A percentile compares a stretch with the other conserved stretches of the same genome.
Conservation (phyloP, 768 basidiomycete genomes). For the Pleurotus ostreatus region DNA sequence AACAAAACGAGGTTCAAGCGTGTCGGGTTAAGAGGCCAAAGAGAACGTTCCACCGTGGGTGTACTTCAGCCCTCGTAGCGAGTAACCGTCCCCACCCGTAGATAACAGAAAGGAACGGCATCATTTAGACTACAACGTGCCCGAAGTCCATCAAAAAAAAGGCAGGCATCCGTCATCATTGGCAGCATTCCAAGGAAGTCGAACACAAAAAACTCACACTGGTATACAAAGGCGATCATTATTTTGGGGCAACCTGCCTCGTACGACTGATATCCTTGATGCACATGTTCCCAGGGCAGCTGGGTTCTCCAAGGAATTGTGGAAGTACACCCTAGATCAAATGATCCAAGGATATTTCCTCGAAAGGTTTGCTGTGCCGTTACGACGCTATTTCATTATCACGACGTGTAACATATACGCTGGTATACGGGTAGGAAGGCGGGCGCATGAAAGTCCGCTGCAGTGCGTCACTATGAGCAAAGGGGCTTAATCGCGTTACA, state of each 20-base stretch:
- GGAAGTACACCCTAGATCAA: constrained; percentile 5
- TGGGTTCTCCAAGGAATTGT: constrained; percentile 6
- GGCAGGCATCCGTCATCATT: background rate
- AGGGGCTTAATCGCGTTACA: background rate
- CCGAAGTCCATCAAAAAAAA: background rate
- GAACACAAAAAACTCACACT: background rate
- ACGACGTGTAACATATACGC: background rate
- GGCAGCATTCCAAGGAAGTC: background rate
- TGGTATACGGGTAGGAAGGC: background rate
- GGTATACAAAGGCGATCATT: constrained; percentile 2
- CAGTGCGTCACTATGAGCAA: background rate
- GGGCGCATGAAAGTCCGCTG: background rate
- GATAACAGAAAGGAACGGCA: constrained; percentile 1
- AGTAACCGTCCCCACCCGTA: background rate
- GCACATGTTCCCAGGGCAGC: constrained; percentile 5
- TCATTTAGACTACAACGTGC: background rate
- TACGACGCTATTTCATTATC: background rate
- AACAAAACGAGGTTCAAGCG: background rate
- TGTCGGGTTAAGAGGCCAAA: background rate
- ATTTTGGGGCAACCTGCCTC: constrained; percentile 2
- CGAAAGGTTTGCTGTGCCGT: background rate
- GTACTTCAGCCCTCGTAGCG: no score
- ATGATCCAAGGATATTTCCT: constrained; percentile 2
- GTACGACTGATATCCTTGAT: background rate
- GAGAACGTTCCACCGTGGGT: background rate